Base-by-base conservation (phyloP, 345 rosid genomes). In the Abelmoschus esculentus region DNA sequence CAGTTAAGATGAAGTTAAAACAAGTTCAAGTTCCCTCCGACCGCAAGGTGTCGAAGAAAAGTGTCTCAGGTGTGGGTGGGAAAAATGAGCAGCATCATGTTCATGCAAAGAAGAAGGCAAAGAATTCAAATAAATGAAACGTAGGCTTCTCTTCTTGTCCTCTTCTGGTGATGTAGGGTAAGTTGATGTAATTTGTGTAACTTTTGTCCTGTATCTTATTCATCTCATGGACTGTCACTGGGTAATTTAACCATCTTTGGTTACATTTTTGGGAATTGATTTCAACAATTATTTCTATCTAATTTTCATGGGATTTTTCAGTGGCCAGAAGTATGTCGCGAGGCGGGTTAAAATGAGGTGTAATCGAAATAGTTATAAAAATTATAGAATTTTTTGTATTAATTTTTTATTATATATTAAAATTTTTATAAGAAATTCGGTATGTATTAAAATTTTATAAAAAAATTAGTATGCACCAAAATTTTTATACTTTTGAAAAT, bases 1-100 rank as follows among this genome's bases (percentile, higher is more conserved):
- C 96, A 0, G 56, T 91, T 42, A 89, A 93, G 90, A 84, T 81
- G 83, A 93, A 93, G 73, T 81, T 90, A 34, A 82, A 81, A 71
- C 90, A 84, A 77, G 79, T 72, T 64, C 76, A 69, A 53, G 36
- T 66, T 56, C 75, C 82, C 10, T 72, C 79, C 12, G 62, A 72
- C 3, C 8, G 63, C 17, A 84, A 80, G 79, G 63, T 14, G 34
- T 65, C 74, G 4, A 78, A 71, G 72, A 83, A 74, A 69, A 64
- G 54, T 44, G 46, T 53, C 11, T 42, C 47, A 8, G 76, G 54
- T 13, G 17, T 18, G 9, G 66, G 56, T 44, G 54, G 62, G 22
- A 55, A 34, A 28, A 44, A 50, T 18, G 61, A 58, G 53, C 36
- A 76, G 28, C 73, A 52, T 7, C n/a, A 55, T 59, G 66, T 67